Evolutionary conservation across 2,329 filamentous ascomycete genomes (phyloP).

Genomic region (Clarireedia monteithiana): DNA sequence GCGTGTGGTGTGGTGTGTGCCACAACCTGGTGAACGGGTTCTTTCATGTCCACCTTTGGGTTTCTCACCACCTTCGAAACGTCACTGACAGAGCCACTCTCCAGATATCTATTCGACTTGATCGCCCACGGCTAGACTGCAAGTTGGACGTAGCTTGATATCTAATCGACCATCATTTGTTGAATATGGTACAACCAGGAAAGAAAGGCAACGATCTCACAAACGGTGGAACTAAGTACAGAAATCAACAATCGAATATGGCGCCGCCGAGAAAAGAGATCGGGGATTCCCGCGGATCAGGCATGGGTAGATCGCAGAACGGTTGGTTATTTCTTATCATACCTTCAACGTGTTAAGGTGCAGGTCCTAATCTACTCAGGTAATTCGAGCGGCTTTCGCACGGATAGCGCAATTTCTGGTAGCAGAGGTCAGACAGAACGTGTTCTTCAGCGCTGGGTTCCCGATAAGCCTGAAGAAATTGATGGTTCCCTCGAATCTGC

Average conservation of each 20-base stretch:
- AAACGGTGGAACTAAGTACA: constrained; percentile 39
- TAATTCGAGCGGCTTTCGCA: constrained; percentile 64
- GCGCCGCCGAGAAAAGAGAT: constrained; percentile 54
- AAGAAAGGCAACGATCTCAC: constrained; percentile 29
- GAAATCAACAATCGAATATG: constrained; percentile 44
- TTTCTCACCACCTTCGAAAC: background rate
- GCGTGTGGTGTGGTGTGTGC: background rate
- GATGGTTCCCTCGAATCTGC: constrained; percentile 63
- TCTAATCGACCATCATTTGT: background rate
- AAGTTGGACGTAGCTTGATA: background rate
- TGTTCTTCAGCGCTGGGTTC: constrained; percentile 73
- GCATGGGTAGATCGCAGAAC: constrained; percentile 47
- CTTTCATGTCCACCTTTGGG: background rate
- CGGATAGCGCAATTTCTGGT: constrained; percentile 82
- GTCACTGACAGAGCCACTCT: too few species aligned
- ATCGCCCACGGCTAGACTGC: background rate
- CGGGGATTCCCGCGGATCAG: constrained; percentile 40
- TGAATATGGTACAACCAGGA: constrained; percentile 54
- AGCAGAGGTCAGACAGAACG: constrained; percentile 62
- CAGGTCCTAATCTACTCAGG: constrained; percentile 40
- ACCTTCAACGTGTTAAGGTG: too few species aligned
- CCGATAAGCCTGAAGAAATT: constrained; percentile 52
- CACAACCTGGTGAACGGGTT: background rate
- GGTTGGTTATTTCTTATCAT: constrained; percentile 37
- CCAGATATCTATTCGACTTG: constrained; percentile 5